Evolutionary conservation across 2,329 filamentous ascomycete species (phyloP), one percentile per base, ranked within the genome.

Genomic region (Microsporum canis): DNA sequence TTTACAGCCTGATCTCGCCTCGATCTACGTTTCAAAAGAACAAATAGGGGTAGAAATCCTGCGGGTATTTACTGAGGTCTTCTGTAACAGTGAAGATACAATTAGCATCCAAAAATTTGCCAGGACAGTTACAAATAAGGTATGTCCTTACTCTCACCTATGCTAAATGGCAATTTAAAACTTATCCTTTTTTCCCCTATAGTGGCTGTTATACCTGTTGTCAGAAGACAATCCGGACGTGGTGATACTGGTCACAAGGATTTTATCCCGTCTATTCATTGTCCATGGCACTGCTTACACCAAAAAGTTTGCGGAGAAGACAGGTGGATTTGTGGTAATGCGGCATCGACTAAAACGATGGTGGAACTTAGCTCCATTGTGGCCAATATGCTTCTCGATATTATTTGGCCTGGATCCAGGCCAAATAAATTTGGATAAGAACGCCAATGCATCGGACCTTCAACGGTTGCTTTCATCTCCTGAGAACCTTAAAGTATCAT

Each of bases 61-160:
- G 23, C 83, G 83, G 65, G 85, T 95, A 74, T 92, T 94, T 69
- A 82, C 87, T 5, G 81, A 85, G 31, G 79, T 96, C 8, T 78
- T 96, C 7, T 96, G 91, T 68, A 85, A 89, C 63, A 84, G 84
- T 67, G 81, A 81, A 27, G 89, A 86, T 65, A 76, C 81, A 7
- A 78, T 78, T 12, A 85, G 87, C 63, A 88, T 96, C 61, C 84
- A 86, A 69, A 94, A 91, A 68, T 97, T 99, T 77, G 89, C 91
- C 3, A 88, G 88, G 69, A 95, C 92, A 1, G 92, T 99, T 6
- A 96, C 92, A 27, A 96, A 95, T 67, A 96, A 96, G 81, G 88
- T 90, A 77, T 69, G 78, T 34, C 8, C n/a, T 8, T 41, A n/a
- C 3, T 17, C 12, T 56, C 14, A 38, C 33, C 34, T 1, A 39